Base-by-base conservation (phyloP, 164 flowering plant species). In the Vitis cinerea region DNA sequence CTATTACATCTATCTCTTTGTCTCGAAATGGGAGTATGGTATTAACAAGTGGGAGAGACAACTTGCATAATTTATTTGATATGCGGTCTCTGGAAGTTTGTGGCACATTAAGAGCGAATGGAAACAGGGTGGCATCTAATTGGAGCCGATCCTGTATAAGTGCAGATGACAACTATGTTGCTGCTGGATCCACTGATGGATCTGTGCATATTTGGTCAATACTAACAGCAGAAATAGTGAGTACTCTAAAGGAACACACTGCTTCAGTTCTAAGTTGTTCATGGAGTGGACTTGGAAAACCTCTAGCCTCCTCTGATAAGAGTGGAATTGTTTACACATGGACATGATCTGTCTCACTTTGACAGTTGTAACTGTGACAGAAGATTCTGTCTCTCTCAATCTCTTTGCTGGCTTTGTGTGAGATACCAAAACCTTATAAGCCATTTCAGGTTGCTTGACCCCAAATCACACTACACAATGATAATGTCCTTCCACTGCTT, bases 121-220 rank as follows among this genome's bases (percentile, higher is more conserved):
- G 90, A 30, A 88, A 86, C 77, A 83, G 86, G 77, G 81, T 91
- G 64, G 92, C 97, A 17, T 84, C 98, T 47, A 95, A 93, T 59
- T 95, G 99, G 98, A 95, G 97, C 77, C 71, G 99, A 17, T 93
- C 99, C 1, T 95, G 98, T 70, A 81, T 95, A 59, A 93, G 98
- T 77, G 80, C 95, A 12, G 97, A 96, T 81, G 95, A 93, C 72
- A 84, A 80, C 69, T 85, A 89, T 70, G 90, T 95, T 17, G 94
- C 93, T 57, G 91, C 98, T 50, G 98, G 99, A 10, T 91, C 94
- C 15, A 83, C 83, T 57, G 97, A 93, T 79, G 98, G 99, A 16
- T 86, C 93, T 57, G 87, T 95, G 11, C 70, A 78, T 63, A 67
- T 95, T 13, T 95, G 99, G 99, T 91, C 99, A 3, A 83, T 86